Conservation (phyloP, 106 monocot species). For the Narthecium ossifragum region DNA sequence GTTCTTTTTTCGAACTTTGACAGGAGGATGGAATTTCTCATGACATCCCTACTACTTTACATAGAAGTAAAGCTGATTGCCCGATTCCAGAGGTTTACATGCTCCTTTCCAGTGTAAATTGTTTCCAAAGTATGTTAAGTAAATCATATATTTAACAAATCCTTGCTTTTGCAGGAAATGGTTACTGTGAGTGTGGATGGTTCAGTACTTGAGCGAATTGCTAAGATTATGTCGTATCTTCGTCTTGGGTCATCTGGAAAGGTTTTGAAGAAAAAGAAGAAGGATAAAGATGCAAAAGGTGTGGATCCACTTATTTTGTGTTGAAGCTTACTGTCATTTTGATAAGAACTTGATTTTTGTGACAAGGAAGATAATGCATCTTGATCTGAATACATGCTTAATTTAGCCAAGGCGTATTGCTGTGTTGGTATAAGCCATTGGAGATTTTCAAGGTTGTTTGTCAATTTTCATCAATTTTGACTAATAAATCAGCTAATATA, state of each 20-base stretch:
- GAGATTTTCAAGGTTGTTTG: too few species aligned
- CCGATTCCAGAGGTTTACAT: constrained; percentile 72
- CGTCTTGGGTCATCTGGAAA: constrained; percentile 98
- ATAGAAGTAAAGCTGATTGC: constrained; percentile 97
- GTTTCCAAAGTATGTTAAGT: not conserved
- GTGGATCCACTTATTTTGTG: not conserved
- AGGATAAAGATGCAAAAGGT: constrained; percentile 83
- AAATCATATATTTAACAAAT: not conserved
- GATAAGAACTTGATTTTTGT: too few species aligned
- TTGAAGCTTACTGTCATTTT: too few species aligned
- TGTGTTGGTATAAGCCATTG: too few species aligned
- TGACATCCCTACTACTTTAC: constrained; percentile 90
- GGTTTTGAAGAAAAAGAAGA: constrained; percentile 98
- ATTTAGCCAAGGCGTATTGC: too few species aligned
- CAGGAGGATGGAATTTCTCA: constrained; percentile 74
- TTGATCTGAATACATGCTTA: too few species aligned
- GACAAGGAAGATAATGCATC: too few species aligned
- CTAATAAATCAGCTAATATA: too few species aligned
- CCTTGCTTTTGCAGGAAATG: constrained; percentile 59
- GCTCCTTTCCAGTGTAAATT: not conserved
- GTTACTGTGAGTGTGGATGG: constrained; percentile 92
- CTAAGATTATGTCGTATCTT: constrained; percentile 99
- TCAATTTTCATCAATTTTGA: too few species aligned
- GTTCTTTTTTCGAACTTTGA: constrained; percentile 6
- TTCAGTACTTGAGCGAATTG: constrained; percentile 94